phyloP scores from a whole-genome alignment of 2,329 filamentous ascomycete genomes.

The Alternaria ethzedia region DNA sequence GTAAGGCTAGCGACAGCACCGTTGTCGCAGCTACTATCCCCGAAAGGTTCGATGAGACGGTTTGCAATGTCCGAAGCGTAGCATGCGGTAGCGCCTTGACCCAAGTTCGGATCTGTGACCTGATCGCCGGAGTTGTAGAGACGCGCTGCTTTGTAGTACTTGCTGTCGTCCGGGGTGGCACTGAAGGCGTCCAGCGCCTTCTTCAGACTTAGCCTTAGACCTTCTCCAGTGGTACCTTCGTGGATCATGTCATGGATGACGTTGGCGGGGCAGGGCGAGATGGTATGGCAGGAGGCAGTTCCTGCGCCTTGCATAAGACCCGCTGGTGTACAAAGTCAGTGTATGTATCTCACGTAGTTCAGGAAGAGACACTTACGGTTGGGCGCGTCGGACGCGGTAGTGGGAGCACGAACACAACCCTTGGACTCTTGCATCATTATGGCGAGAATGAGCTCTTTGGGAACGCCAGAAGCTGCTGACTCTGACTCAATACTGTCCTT shows the following conservation, averaged over 20 bases:
- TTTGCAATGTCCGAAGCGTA: slow-evolving; percentile 61
- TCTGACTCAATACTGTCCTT: slow-evolving; percentile 46
- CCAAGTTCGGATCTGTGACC: slow-evolving; percentile 44
- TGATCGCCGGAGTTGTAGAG: slow-evolving; percentile 59
- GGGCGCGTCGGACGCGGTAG: slow-evolving; percentile 49
- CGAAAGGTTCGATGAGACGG: slow-evolving; percentile 39
- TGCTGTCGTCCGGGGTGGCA: slow-evolving; percentile 41
- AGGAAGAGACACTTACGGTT: slow-evolving; percentile 38
- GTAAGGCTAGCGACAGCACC: neutral
- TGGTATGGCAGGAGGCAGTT: slow-evolving; percentile 42
- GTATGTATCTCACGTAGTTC: neutral
- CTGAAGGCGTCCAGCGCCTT: slow-evolving; percentile 40
- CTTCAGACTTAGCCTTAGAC: slow-evolving; percentile 52
- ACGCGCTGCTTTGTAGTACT: slow-evolving; percentile 57
- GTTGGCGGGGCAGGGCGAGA: slow-evolving; percentile 39
- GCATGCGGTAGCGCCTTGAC: slow-evolving; percentile 55
- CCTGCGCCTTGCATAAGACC: slow-evolving; percentile 57
- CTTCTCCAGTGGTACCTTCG: slow-evolving; percentile 54
- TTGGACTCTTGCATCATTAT: slow-evolving; percentile 56
- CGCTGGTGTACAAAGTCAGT: slow-evolving; percentile 14
- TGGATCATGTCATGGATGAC: slow-evolving; percentile 51
- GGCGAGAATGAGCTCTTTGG: slow-evolving; percentile 53
- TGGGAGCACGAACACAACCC: slow-evolving; percentile 55
- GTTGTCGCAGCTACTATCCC: neutral
- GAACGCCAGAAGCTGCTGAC: slow-evolving; percentile 40